phyloP scores from a whole-genome alignment of 2,329 filamentous ascomycete species.

The Cladophialophora psammophila region DNA sequence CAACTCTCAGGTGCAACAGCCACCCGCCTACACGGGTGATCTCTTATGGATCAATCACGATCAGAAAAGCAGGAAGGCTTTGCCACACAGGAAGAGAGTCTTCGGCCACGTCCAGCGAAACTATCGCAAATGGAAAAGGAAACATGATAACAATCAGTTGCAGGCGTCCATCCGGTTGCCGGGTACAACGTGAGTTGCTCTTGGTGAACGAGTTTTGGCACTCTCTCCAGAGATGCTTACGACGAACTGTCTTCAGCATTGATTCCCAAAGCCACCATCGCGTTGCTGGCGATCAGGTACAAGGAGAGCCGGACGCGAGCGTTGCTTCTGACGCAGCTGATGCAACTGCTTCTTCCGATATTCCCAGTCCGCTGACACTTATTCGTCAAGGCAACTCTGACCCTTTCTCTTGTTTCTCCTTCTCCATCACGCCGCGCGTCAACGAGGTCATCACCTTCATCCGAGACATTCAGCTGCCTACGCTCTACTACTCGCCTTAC shows the following conservation, averaged over 20 bases:
- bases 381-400: slow-evolving; percentile 7
- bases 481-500: slow-evolving; percentile 7
- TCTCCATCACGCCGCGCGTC: slow-evolving; percentile 7
- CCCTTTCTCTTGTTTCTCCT: slow-evolving; percentile 9
- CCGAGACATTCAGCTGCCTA: slow-evolving; percentile 9
- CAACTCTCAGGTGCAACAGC: background rate
- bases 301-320: background rate
- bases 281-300: background rate
- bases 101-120: slow-evolving; percentile 10
- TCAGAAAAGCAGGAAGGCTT: slow-evolving; percentile 4
- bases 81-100: slow-evolving; percentile 4
- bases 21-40: slow-evolving; percentile 2
- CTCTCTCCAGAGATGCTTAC: background rate
- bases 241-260: background rate
- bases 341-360: background rate
- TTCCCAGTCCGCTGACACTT: slow-evolving; percentile 9
- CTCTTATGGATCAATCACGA: slow-evolving; percentile 12
- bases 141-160: slow-evolving; percentile 8
- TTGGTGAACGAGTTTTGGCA: background rate
- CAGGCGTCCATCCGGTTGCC: slow-evolving; percentile 11
- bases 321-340: background rate
- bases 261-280: background rate
- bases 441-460: slow-evolving; percentile 16
- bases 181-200: background rate
- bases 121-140: slow-evolving; percentile 16